Evolutionary conservation across 2,329 filamentous ascomycete species (phyloP).

Genomic region (Hortaea sp.): DNA sequence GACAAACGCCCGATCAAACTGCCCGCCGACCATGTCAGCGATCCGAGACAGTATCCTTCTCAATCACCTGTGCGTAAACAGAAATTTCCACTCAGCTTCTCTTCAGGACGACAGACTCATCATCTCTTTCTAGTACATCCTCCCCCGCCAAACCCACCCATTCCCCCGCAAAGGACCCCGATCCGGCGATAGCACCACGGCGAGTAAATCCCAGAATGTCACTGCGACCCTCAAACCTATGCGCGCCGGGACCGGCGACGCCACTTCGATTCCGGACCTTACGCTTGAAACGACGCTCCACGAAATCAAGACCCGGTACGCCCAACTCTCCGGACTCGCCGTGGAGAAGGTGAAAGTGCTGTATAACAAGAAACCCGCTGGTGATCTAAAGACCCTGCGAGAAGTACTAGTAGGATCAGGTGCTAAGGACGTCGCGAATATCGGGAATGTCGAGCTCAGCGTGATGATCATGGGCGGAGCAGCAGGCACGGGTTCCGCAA

Average conservation of each 20-base stretch:
- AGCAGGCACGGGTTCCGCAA: conserved; percentile 11
- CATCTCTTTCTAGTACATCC: conserved; percentile 53
- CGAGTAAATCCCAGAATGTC: conserved; percentile 19
- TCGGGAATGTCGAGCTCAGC: conserved; percentile 55
- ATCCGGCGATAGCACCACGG: conserved; percentile 35
- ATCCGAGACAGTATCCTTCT: conserved; percentile 66
- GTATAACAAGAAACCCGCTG: conserved; percentile 74
- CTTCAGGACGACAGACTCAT: not conserved
- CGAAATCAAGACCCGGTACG: conserved; percentile 64
- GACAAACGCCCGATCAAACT: conserved; percentile 73
- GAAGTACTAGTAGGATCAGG: conserved; percentile 38
- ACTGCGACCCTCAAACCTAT: conserved; percentile 62
- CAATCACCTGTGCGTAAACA: conserved; percentile 57
- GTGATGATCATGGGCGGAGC: conserved; percentile 74
- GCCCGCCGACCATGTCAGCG: conserved; percentile 81
- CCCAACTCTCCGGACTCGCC: conserved; percentile 51
- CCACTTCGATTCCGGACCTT: conserved; percentile 53
- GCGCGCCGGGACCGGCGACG: conserved; percentile 52
- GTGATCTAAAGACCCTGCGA: conserved; percentile 24
- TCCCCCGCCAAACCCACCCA: conserved; percentile 51
- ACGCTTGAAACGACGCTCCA: conserved; percentile 63
- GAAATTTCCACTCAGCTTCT: too few relatives aligned
- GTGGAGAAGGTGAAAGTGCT: conserved; percentile 78
- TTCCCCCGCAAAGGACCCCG: conserved; percentile 38
- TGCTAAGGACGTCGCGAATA: conserved; percentile 10